Percentiles rank a stretch among this genome's conserved stretches.
Evolutionary conservation across 2,329 filamentous ascomycete species (phyloP).

Genomic region (Penicillium sp.): DNA sequence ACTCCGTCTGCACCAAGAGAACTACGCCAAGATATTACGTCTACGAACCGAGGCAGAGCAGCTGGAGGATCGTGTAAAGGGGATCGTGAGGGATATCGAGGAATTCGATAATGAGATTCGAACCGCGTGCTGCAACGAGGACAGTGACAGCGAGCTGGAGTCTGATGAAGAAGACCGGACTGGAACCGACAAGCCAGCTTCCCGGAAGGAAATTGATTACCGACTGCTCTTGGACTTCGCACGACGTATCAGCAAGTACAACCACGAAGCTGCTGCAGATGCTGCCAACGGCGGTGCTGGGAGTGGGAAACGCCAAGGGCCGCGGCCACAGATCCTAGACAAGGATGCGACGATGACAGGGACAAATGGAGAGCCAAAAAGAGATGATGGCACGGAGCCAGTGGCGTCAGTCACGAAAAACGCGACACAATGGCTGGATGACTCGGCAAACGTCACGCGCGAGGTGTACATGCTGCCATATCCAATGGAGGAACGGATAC

Average conservation of each 20-base stretch:
- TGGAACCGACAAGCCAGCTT: constrained; percentile 3
- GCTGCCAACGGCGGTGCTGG: constrained; percentile 32
- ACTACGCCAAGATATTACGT: constrained; percentile 42
- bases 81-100: constrained; percentile 42
- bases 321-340: constrained; percentile 19
- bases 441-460: constrained; percentile 41
- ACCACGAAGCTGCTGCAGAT: constrained; percentile 45
- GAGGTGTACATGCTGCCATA: constrained; percentile 45
- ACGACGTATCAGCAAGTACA: constrained; percentile 48
- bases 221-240: constrained; percentile 46
- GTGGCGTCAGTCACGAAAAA: constrained; percentile 41
- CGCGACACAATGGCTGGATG: constrained; percentile 43
- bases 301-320: constrained; percentile 18
- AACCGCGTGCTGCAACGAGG: constrained; percentile 32
- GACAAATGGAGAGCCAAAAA: constrained; percentile 25
- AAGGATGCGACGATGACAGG: constrained; percentile 38
- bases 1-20: constrained; percentile 45
- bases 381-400: constrained; percentile 26
- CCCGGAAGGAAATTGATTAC: constrained; percentile 43
- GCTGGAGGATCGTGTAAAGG: constrained; percentile 43
- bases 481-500: constrained; percentile 45
- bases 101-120: constrained; percentile 42
- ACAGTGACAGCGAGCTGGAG: constrained; percentile 33
- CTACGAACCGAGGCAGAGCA: constrained; percentile 41
- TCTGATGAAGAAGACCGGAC: constrained; percentile 22